A percentile compares a stretch with the other conserved stretches of the same genome.
Evolutionary conservation across 306 rosid species (phyloP).

Genomic region (Cucumis hystrix): DNA sequence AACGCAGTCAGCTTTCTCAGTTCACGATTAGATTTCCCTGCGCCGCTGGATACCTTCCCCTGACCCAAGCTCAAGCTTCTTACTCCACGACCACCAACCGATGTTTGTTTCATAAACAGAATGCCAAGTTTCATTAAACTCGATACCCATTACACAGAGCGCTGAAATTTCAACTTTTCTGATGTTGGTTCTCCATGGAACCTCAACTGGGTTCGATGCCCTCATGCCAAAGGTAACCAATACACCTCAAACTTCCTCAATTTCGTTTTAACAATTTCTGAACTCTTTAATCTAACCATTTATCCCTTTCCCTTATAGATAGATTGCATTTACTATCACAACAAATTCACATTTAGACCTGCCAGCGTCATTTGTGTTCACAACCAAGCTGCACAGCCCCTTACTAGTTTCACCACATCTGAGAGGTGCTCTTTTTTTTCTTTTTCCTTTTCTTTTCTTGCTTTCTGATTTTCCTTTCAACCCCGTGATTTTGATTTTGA

Average conservation of each 20-base stretch:
- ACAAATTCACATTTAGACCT: neutral
- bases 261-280: neutral
- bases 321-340: neutral
- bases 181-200: constrained; percentile 4
- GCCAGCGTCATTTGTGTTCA: constrained; percentile 14
- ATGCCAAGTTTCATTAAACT: neutral
- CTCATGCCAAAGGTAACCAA: constrained; percentile 15
- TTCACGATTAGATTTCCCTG: no score
- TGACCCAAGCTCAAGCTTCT: no score
- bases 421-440: constrained; percentile 30
- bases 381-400: constrained; percentile 15
- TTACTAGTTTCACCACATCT: constrained; percentile 15
- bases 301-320: constrained; percentile 5
- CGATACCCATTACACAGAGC: neutral
- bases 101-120: no score
- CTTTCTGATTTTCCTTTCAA: neutral
- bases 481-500: neutral
- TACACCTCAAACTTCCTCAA: neutral
- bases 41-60: no score
- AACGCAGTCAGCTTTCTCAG: no score
- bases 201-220: constrained; percentile 1
- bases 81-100: no score
- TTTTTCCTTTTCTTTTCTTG: neutral
- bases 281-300: neutral
- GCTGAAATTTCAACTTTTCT: neutral